Evolutionary conservation across 371 early-diverging fungal species (phyloP), one percentile per base, ranked within the genome.

Genomic region (Mucor plumbeus): DNA sequence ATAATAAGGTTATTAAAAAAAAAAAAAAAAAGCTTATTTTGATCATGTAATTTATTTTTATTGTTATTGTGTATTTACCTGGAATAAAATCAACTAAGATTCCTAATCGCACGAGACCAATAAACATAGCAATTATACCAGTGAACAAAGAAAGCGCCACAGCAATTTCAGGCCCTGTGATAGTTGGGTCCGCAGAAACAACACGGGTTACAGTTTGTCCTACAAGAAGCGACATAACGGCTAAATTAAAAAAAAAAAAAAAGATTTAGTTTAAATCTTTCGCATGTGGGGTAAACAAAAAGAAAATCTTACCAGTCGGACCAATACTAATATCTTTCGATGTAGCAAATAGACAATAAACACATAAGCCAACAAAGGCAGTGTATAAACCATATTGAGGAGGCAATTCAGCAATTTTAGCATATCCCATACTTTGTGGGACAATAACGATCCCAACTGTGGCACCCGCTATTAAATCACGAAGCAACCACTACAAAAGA

Each of bases 261-360:
- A 40, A 91, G 87, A 4, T 3, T 90, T 86, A 13, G 11, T 6
- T 7, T 10, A 11, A 38, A 43, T 34, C 5, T 21, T 33, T 60
- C 35, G 33, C 65, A 41, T 70, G 31, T 66, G 36, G 33, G 55
- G 3, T 38, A 35, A n/a, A 39, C 14, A 38, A 8, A 41, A 14
- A 26, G 26, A 21, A 39, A 13, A 10, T 26, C 34, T 65, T 70
- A 81, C 78, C 81, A 36, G 94, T 92, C 0, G 95, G 93, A 15
- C 97, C 95, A 61, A 95, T 91, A 26, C 92, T 91, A 31, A 94
- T 92, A 70, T 94, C 95, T 69, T 92, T 92, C 40, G 92, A 90
- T 0, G 95, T 94, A 39, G 91, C 94, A 74, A 95, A 91, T 34
- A 94, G 73, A 59, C 83, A 85, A 73, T 96, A 96, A 31, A 93